These are phyloP conservation scores for Pleurotus eryngii DNA, from an alignment of 768 basidiomycete genomes.

Conservation along the genomic window DNA sequence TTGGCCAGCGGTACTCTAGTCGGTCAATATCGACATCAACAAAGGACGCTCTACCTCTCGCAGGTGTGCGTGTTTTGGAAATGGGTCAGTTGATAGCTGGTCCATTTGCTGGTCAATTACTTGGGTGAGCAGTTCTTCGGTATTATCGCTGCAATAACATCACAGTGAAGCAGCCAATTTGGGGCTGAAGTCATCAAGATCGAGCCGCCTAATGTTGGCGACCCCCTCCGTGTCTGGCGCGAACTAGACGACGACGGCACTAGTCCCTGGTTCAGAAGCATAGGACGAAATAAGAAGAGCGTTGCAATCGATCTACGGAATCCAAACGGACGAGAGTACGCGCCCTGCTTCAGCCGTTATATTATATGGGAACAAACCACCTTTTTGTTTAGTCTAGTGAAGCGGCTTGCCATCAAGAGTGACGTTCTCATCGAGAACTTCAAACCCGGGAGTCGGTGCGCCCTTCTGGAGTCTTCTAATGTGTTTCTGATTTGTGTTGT, in stretches of 20 bases:
- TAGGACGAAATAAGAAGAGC: conserved; percentile 73
- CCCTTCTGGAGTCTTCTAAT: neutral
- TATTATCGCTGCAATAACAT: no score
- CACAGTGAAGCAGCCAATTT: conserved; percentile 45
- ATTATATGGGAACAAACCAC: neutral
- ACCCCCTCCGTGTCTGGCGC: conserved; percentile 68
- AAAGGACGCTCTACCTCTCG: conserved; percentile 45
- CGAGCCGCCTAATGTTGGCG: conserved; percentile 60
- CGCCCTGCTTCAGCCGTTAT: conserved; percentile 8
- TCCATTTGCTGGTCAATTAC: conserved; percentile 68
- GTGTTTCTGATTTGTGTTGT: neutral
- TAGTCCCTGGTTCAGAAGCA: conserved; percentile 73
- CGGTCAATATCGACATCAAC: no score
- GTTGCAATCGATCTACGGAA: conserved; percentile 63
- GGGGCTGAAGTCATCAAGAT: conserved; percentile 75
- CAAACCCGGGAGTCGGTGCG: conserved; percentile 62
- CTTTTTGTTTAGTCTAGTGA: conserved; percentile 46
- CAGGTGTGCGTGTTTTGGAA: conserved; percentile 64
- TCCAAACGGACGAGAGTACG: conserved; percentile 50
- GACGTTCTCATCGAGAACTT: conserved; percentile 73
- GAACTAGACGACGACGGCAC: conserved; percentile 69
- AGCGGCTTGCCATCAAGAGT: conserved; percentile 54
- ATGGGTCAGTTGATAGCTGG: conserved; percentile 71
- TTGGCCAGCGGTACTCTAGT: no score
- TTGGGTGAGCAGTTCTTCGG: conserved; percentile 42